Evolutionary conservation across 2,329 filamentous ascomycete species (phyloP).

Genomic region (Apiospora arundinis): DNA sequence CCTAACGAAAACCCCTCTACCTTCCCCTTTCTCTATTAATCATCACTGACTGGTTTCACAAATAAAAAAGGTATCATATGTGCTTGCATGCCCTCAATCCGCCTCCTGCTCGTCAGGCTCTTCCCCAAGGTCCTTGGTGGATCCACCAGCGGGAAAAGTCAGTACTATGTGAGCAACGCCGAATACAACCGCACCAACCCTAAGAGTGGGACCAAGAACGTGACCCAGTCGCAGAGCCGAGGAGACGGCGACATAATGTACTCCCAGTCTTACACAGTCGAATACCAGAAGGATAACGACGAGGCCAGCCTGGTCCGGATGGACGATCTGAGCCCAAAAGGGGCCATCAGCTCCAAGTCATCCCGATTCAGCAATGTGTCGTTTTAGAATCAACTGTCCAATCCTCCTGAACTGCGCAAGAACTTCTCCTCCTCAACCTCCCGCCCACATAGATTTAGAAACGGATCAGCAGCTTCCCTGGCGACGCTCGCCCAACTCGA

Average conservation of each 20-base stretch:
- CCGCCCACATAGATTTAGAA: no score
- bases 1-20: neutral
- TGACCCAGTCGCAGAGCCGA: neutral
- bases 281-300: conserved; percentile 13
- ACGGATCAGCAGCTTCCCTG: no score
- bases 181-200: neutral
- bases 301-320: conserved; percentile 11
- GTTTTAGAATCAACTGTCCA: no score
- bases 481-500: no score
- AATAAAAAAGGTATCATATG: conserved; percentile 26
- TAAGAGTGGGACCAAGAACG: neutral
- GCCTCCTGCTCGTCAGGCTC: conserved; percentile 23
- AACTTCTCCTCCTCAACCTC: no score
- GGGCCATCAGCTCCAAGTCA: neutral
- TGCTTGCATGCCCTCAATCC: conserved; percentile 26
- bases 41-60: neutral
- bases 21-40: neutral
- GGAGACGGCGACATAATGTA: conserved; percentile 16
- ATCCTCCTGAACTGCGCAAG: no score
- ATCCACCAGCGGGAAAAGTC: neutral
- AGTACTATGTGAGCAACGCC: conserved; percentile 5
- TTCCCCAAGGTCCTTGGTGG: conserved; percentile 23
- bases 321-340: neutral
- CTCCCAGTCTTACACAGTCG: conserved; percentile 11
- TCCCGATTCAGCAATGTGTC: neutral